Percentiles rank a stretch among this genome's conserved stretches.
Conservation (phyloP, 345 rosid genomes). For the Gossypium mustelinum region DNA sequence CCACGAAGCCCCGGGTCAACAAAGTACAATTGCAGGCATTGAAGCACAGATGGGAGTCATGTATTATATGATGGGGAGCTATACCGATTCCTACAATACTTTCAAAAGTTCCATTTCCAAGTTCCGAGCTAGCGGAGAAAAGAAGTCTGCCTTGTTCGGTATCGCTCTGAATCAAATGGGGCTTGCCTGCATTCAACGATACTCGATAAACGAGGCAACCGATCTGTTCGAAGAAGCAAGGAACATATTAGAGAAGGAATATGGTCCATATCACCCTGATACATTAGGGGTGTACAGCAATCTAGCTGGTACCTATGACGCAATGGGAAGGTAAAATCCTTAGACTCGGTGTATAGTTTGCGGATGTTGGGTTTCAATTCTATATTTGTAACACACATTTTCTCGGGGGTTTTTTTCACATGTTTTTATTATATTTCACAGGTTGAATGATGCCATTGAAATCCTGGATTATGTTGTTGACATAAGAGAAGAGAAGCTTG, state of each 20-base stretch:
- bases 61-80: constrained; percentile 78
- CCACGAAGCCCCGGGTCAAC: constrained; percentile 58
- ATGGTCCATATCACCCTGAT: constrained; percentile 84
- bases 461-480: constrained; percentile 76
- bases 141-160: constrained; percentile 68
- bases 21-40: constrained; percentile 72
- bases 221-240: constrained; percentile 89
- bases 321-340: constrained; percentile 80
- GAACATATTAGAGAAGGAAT: constrained; percentile 70
- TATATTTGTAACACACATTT: neutral
- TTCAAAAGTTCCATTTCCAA: constrained; percentile 61
- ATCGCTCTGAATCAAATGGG: constrained; percentile 92
- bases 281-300: constrained; percentile 89
- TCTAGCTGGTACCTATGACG: constrained; percentile 94
- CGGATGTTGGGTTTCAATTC: neutral
- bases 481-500: constrained; percentile 93
- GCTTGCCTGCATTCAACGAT: constrained; percentile 69
- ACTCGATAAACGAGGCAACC: constrained; percentile 78
- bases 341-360: too few species aligned
- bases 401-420: neutral
- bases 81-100: constrained; percentile 57
- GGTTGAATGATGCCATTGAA: constrained; percentile 85
- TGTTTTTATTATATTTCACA: constrained; percentile 22
- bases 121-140: constrained; percentile 77
- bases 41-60: constrained; percentile 95